Evolutionary conservation across 352 stramenopile genomes (phyloP).

Genomic region (Phytophthora foliorum): DNA sequence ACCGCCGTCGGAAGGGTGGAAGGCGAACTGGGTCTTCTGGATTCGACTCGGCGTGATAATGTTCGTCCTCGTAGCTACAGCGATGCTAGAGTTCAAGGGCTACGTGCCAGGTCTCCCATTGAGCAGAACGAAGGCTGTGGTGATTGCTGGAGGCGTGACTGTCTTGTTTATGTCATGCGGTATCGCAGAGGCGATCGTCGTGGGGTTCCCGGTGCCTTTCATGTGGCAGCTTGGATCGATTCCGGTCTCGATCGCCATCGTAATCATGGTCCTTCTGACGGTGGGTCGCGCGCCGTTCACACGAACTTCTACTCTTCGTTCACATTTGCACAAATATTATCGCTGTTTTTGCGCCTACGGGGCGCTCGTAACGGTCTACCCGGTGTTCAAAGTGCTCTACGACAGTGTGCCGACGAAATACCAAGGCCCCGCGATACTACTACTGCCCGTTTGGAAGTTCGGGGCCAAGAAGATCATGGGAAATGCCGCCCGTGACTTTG

Average conservation of each 20-base stretch:
- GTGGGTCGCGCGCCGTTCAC: neutral
- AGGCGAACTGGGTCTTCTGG: slow-evolving; percentile 22
- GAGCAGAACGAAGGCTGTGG: neutral
- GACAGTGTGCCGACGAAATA: neutral
- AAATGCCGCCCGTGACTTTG: neutral
- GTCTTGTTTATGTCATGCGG: neutral
- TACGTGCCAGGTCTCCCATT: neutral
- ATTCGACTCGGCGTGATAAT: neutral
- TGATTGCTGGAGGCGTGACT: neutral
- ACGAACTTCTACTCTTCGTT: neutral
- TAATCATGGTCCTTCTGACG: neutral
- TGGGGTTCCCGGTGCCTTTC: neutral
- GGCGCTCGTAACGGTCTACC: neutral
- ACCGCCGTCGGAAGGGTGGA: slow-evolving; percentile 15
- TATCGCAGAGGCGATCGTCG: neutral
- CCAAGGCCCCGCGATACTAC: neutral
- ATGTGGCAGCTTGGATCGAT: neutral
- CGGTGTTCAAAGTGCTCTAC: neutral
- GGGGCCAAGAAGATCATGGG: slow-evolving; percentile 5
- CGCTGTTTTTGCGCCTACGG: neutral
- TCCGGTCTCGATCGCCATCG: neutral
- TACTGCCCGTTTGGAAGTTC: neutral
- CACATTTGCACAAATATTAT: neutral
- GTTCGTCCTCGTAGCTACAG: neutral
- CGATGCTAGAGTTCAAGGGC: neutral